Evolutionary conservation across 1,284 basidiomycete species (phyloP).

Genomic region (Taiwanofungus camphoratus): DNA sequence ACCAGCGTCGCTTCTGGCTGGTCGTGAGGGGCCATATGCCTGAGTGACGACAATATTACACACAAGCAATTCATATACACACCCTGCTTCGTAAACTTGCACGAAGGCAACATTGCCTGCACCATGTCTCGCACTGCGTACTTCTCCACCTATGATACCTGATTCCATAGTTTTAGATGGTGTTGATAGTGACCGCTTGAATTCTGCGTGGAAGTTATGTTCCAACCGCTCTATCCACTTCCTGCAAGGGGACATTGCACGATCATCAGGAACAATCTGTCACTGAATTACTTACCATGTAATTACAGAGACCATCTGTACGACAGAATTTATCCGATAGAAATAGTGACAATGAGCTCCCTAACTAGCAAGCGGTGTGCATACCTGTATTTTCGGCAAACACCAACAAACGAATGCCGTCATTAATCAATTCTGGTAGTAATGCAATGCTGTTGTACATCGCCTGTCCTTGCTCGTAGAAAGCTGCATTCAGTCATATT

Average conservation of each 20-base stretch:
- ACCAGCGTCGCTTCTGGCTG: conserved; percentile 70
- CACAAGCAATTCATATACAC: conserved; percentile 15
- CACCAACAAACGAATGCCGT: conserved; percentile 72
- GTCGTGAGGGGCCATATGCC: conserved; percentile 84
- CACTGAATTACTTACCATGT: conserved; percentile 40
- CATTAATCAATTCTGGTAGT: conserved; percentile 70
- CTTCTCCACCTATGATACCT: conserved; percentile 33
- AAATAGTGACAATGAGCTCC: too few species aligned
- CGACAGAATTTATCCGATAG: not conserved
- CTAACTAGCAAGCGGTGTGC: too few species aligned
- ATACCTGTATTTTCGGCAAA: conserved; percentile 76
- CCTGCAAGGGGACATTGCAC: conserved; percentile 54
- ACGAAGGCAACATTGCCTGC: conserved; percentile 53
- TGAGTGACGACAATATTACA: conserved; percentile 24
- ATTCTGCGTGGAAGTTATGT: conserved; percentile 59
- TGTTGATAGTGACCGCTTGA: conserved; percentile 42
- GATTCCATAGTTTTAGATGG: conserved; percentile 36
- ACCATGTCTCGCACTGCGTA: conserved; percentile 39
- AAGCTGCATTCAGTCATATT: conserved; percentile 64
- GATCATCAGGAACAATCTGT: conserved; percentile 14
- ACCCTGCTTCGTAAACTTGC: conserved; percentile 47
- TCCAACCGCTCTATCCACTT: conserved; percentile 63
- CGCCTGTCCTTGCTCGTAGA: conserved; percentile 70
- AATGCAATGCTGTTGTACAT: conserved; percentile 74
- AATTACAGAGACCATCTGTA: conserved; percentile 78